Percentiles rank a stretch among this genome's conserved stretches.
These are phyloP conservation scores for Amanita subjunquillea DNA, from an alignment of 768 basidiomycete genomes.

Conservation along the genomic window DNA sequence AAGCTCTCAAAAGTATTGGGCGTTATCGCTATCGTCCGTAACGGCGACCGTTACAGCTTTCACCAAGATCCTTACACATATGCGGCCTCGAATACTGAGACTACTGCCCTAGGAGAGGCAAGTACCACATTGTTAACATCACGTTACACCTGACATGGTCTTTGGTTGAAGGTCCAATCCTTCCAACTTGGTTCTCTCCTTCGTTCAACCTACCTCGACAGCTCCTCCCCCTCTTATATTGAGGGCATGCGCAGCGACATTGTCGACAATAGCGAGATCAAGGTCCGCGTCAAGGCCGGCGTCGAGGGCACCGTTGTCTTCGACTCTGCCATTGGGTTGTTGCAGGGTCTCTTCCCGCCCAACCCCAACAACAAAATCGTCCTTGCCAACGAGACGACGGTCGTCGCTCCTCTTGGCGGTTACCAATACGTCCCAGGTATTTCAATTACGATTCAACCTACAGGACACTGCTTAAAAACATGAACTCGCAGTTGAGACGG, in stretches of 20 bases:
- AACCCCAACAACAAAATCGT: slow-evolving; percentile 58
- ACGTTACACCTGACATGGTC: background rate
- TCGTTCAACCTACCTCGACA: slow-evolving; percentile 56
- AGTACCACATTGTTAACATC: slow-evolving; percentile 10
- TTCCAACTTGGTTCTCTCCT: slow-evolving; percentile 52
- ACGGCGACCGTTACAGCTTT: slow-evolving; percentile 63
- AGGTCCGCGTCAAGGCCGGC: slow-evolving; percentile 73
- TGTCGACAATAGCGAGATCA: slow-evolving; percentile 64
- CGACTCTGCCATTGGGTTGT: slow-evolving; percentile 75
- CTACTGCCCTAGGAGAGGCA: slow-evolving; percentile 70
- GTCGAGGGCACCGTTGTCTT: slow-evolving; percentile 81
- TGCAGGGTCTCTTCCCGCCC: slow-evolving; percentile 86
- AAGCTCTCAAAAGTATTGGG: slow-evolving; percentile 58
- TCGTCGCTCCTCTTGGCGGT: slow-evolving; percentile 67
- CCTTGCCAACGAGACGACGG: slow-evolving; percentile 67
- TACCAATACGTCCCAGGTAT: slow-evolving; percentile 82
- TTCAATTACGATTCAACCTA: slow-evolving; percentile 9
- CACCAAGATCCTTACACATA: slow-evolving; percentile 68
- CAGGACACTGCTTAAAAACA: background rate
- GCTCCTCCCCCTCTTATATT: slow-evolving; percentile 61
- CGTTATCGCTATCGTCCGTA: slow-evolving; percentile 68
- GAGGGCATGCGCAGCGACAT: slow-evolving; percentile 54
- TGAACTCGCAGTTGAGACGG: slow-evolving; percentile 55
- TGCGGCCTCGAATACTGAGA: slow-evolving; percentile 49
- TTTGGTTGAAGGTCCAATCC: slow-evolving; percentile 45